These are phyloP conservation scores for Alternaria sp. DNA, from an alignment of 2,329 filamentous ascomycete species.

Conservation along the genomic window DNA sequence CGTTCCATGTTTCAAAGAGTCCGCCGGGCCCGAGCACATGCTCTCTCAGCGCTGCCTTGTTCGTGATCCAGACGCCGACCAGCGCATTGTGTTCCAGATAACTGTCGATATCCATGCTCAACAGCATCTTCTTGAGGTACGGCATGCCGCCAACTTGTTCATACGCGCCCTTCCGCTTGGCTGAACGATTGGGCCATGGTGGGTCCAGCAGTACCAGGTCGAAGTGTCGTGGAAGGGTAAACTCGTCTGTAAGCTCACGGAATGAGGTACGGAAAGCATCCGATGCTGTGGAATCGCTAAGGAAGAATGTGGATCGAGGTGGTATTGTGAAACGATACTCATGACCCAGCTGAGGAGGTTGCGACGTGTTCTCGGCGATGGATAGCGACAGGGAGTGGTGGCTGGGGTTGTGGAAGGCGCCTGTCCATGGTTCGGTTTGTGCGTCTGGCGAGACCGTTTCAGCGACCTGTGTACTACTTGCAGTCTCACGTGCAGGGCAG, in stretches of 20 bases:
- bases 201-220: slow-evolving; percentile 76
- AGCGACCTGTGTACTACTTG: slow-evolving; percentile 9
- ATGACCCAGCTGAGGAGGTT: slow-evolving; percentile 7
- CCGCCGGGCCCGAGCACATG: slow-evolving; percentile 62
- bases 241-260: slow-evolving; percentile 42
- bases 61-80: slow-evolving; percentile 79
- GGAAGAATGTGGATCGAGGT: slow-evolving; percentile 56
- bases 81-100: slow-evolving; percentile 51
- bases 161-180: slow-evolving; percentile 63
- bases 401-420: slow-evolving; percentile 40
- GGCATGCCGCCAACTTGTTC: slow-evolving; percentile 53
- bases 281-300: slow-evolving; percentile 53
- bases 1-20: slow-evolving; percentile 70
- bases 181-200: slow-evolving; percentile 82
- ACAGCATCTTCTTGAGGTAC: slow-evolving; percentile 54
- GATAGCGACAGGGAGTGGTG: slow-evolving; percentile 31
- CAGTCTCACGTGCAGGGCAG: slow-evolving; percentile 24
- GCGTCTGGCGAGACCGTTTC: slow-evolving; percentile 9
- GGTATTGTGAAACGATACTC: slow-evolving; percentile 55
- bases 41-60: slow-evolving; percentile 65
- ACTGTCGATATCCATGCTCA: slow-evolving; percentile 55
- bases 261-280: slow-evolving; percentile 48
- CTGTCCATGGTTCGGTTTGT: slow-evolving; percentile 32
- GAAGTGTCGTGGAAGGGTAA: slow-evolving; percentile 60
- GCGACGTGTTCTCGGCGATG: slow-evolving; percentile 19